These are phyloP conservation scores for Globisporangium iwayamae DNA, from an alignment of 352 stramenopile genomes.

Conservation along the genomic window DNA sequence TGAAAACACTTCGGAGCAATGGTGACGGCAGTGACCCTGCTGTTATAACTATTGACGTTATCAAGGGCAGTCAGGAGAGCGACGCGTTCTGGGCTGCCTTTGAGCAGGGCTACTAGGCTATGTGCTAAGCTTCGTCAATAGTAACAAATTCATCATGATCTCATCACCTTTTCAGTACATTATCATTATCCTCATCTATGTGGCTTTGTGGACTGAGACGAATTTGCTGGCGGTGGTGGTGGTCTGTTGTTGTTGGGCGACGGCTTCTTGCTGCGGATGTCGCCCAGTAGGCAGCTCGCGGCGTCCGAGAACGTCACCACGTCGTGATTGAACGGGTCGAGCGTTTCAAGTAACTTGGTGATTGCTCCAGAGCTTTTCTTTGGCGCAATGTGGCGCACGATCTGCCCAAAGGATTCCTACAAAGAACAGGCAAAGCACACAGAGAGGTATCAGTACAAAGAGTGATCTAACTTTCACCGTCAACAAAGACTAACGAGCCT, in stretches of 20 bases:
- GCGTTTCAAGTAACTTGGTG: slow-evolving; percentile 36
- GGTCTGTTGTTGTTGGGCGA: slow-evolving; percentile 15
- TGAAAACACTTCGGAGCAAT: not conserved
- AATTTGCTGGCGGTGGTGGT: not conserved
- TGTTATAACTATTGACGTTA: slow-evolving; percentile 13
- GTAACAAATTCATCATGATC: not conserved
- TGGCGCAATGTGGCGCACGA: slow-evolving; percentile 31
- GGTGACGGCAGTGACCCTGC: not conserved
- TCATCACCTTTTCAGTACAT: not conserved
- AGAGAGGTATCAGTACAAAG: no score
- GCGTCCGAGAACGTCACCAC: slow-evolving; percentile 76
- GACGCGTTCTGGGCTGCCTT: slow-evolving; percentile 60
- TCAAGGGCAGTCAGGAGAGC: slow-evolving; percentile 36
- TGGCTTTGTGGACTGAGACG: no score
- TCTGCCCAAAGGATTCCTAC: slow-evolving; percentile 32
- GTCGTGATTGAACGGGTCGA: slow-evolving; percentile 69
- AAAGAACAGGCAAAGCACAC: not conserved
- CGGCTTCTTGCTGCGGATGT: slow-evolving; percentile 27
- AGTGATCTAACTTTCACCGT: no score
- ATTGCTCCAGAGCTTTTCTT: slow-evolving; percentile 41
- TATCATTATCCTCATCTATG: no score
- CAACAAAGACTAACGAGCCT: not conserved
- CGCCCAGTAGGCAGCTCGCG: slow-evolving; percentile 30
- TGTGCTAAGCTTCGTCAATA: not conserved
- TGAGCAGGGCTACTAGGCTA: slow-evolving; percentile 51